Conservation (phyloP, 257 asterid species). For the Jaltomata sinuosa region DNA sequence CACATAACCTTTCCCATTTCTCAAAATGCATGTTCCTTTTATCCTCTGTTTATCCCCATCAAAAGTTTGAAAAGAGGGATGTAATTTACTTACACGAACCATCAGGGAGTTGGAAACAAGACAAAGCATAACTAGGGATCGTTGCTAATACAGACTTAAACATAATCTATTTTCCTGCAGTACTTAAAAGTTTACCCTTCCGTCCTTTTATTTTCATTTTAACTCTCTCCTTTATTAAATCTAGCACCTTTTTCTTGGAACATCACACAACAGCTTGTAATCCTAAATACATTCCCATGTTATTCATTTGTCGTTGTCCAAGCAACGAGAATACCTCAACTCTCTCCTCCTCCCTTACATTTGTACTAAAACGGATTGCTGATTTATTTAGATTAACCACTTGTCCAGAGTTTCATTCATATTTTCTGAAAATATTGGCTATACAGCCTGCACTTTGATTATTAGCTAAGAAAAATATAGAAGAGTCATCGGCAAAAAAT, state of each 20-base stretch:
- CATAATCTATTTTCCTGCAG: neutral
- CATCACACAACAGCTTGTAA: neutral
- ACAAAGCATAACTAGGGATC: neutral
- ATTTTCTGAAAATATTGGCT: neutral
- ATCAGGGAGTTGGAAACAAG: too few relatives aligned
- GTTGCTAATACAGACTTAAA: neutral
- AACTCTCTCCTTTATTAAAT: neutral
- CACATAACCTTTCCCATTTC: neutral
- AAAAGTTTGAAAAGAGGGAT: neutral
- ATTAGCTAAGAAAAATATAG: too few relatives aligned
- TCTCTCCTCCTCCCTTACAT: neutral
- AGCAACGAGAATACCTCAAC: neutral
- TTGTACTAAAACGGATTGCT: neutral
- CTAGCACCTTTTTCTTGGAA: neutral
- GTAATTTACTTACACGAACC: neutral
- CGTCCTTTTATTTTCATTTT: too few relatives aligned
- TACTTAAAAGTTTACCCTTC: too few relatives aligned
- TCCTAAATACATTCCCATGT: neutral
- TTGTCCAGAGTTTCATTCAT: neutral
- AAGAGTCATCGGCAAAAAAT: too few relatives aligned
- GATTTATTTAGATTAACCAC: neutral
- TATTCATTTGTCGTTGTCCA: neutral
- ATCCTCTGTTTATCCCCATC: neutral
- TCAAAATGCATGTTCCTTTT: neutral
- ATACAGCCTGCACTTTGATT: too few relatives aligned